Conservation (phyloP, 1,284 basidiomycete genomes). For the Cryptococcus floricola region DNA sequence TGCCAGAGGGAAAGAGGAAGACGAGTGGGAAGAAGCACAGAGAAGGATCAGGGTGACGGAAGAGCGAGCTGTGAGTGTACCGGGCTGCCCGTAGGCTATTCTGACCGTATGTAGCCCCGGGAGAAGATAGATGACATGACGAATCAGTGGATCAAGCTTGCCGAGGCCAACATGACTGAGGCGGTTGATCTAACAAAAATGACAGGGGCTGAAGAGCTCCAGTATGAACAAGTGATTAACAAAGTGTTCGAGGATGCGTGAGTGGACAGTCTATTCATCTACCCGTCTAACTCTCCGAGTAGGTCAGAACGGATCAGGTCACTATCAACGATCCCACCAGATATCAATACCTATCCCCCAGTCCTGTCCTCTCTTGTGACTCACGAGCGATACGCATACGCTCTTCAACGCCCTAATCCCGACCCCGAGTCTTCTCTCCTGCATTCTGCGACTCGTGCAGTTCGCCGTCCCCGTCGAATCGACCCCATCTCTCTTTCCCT, state of each 20-base stretch:
- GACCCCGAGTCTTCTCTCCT: slow-evolving; percentile 39
- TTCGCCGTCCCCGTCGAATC: slow-evolving; percentile 15
- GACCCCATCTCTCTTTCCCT: slow-evolving; percentile 14
- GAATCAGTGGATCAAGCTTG: slow-evolving; percentile 39
- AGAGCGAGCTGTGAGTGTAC: slow-evolving; percentile 30
- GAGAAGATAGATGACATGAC: slow-evolving; percentile 34
- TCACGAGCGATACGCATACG: slow-evolving; percentile 32
- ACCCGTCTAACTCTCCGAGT: slow-evolving; percentile 5
- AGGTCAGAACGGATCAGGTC: slow-evolving; percentile 28
- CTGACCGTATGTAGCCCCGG: slow-evolving; percentile 25
- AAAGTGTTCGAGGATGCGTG: slow-evolving; percentile 23
- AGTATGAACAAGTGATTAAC: slow-evolving; percentile 20
- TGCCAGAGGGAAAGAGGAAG: slow-evolving; percentile 14
- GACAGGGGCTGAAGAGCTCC: slow-evolving; percentile 21
- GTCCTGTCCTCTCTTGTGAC: slow-evolving; percentile 36
- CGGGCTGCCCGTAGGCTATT: not conserved
- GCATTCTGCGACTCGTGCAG: slow-evolving; percentile 13
- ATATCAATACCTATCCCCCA: slow-evolving; percentile 41
- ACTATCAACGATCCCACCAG: slow-evolving; percentile 28
- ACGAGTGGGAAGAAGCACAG: slow-evolving; percentile 44
- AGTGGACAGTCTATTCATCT: slow-evolving; percentile 8
- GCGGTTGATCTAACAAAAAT: slow-evolving; percentile 23
- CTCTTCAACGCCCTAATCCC: slow-evolving; percentile 39
- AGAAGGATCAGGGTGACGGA: slow-evolving; percentile 28
- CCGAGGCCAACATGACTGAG: slow-evolving; percentile 18